These are phyloP conservation scores for Aspergillus awamori DNA, from an alignment of 2,329 filamentous ascomycete species.

Conservation along the genomic window DNA sequence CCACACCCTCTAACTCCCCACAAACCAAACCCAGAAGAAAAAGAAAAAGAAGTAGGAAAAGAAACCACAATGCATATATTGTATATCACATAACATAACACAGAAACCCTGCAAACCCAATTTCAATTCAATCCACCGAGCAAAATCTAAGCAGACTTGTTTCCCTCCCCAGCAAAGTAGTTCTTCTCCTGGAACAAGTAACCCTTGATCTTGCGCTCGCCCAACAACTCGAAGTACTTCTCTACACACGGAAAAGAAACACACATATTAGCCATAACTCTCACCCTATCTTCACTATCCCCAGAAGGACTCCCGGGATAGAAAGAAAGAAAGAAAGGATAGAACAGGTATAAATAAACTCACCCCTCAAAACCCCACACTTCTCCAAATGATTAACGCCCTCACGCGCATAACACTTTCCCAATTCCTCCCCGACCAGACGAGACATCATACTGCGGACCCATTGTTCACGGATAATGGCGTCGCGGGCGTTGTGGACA, in stretches of 20 bases:
- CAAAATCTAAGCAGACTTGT: conserved; percentile 32
- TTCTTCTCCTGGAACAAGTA: conserved; percentile 68
- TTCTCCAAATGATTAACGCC: conserved; percentile 71
- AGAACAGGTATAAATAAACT: conserved; percentile 29
- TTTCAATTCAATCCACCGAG: neutral
- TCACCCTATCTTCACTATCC: too few relatives aligned
- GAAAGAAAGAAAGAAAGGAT: conserved; percentile 4
- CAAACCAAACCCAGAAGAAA: neutral
- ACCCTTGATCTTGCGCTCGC: conserved; percentile 65
- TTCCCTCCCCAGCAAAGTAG: conserved; percentile 45
- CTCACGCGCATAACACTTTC: conserved; percentile 67
- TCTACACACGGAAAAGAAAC: conserved; percentile 45
- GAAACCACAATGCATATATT: conserved; percentile 6
- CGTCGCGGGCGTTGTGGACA: conserved; percentile 66
- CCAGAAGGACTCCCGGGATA: neutral
- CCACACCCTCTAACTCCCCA: neutral
- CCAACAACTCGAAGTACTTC: conserved; percentile 66
- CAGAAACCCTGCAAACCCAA: neutral
- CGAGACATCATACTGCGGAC: conserved; percentile 70
- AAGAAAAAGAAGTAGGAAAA: neutral
- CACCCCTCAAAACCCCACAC: conserved; percentile 67
- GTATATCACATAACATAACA: neutral
- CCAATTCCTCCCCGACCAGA: conserved; percentile 67
- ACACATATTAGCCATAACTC: neutral
- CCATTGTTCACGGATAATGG: conserved; percentile 69